Evolutionary conservation across 768 basidiomycete genomes (phyloP).

Genomic region (Dioszegia hungarica): DNA sequence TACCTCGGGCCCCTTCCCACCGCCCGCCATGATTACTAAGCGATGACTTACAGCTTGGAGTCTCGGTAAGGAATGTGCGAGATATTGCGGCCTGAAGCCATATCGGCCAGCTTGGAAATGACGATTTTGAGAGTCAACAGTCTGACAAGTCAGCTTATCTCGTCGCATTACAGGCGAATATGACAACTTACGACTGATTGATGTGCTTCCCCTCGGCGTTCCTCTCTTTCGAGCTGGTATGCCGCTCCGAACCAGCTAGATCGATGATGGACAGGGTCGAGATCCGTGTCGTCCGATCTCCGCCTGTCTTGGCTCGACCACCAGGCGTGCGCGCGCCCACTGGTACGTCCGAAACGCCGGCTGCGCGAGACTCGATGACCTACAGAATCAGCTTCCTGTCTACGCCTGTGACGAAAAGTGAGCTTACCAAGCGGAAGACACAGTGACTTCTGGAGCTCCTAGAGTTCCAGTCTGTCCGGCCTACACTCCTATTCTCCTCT

Average conservation of each 20-base stretch:
- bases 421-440: slow-evolving; percentile 76
- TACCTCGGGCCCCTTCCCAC: too few relatives aligned
- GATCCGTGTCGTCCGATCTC: slow-evolving; percentile 45
- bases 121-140: slow-evolving; percentile 88
- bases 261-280: slow-evolving; percentile 51
- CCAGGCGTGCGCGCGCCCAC: slow-evolving; percentile 35
- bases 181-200: slow-evolving; percentile 56
- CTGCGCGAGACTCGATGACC: slow-evolving; percentile 70
- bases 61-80: slow-evolving; percentile 94
- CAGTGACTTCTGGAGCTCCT: slow-evolving; percentile 90
- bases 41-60: slow-evolving; percentile 70
- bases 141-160: slow-evolving; percentile 50
- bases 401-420: neutral
- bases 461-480: slow-evolving; percentile 98
- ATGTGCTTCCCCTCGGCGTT: slow-evolving; percentile 97
- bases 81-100: slow-evolving; percentile 56
- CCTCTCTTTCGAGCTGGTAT: slow-evolving; percentile 89
- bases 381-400: slow-evolving; percentile 11
- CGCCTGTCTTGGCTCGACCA: slow-evolving; percentile 25
- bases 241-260: slow-evolving; percentile 93
- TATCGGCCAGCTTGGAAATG: slow-evolving; percentile 81
- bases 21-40: too few relatives aligned
- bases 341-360: slow-evolving; percentile 52
- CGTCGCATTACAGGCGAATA: neutral
- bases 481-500: slow-evolving; percentile 80